These are phyloP conservation scores for Apiospora sp. DNA, from an alignment of 2,329 filamentous ascomycete species.

Conservation along the genomic window DNA sequence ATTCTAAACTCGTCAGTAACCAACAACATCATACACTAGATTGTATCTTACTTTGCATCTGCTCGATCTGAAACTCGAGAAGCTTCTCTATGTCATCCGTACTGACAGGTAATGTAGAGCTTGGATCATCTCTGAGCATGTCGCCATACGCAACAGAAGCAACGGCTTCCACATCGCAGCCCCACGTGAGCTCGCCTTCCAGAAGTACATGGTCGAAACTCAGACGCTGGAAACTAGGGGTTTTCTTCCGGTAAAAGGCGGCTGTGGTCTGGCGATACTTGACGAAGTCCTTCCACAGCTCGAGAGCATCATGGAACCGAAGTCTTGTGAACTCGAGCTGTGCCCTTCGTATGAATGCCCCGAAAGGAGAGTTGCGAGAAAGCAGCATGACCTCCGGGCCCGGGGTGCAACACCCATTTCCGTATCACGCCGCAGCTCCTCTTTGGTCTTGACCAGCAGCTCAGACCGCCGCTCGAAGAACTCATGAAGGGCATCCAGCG, in stretches of 20 bases:
- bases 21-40: not conserved
- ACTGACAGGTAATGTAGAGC: constrained; percentile 63
- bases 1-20: constrained; percentile 55
- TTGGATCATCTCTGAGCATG: constrained; percentile 55
- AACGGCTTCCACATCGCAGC: constrained; percentile 55
- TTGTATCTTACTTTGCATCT: constrained; percentile 74
- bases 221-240: constrained; percentile 63
- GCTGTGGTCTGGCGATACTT: constrained; percentile 81
- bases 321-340: constrained; percentile 82
- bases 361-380: constrained; percentile 79
- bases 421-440: constrained; percentile 63
- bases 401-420: constrained; percentile 60
- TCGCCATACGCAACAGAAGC: constrained; percentile 60
- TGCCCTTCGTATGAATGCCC: constrained; percentile 79
- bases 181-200: constrained; percentile 58
- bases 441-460: constrained; percentile 68
- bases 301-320: constrained; percentile 79
- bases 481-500: constrained; percentile 78
- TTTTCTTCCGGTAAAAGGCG: constrained; percentile 68
- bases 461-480: constrained; percentile 72
- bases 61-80: constrained; percentile 86
- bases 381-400: constrained; percentile 65
- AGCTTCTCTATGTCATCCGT: constrained; percentile 82
- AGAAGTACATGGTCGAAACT: constrained; percentile 66
- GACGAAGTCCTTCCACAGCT: constrained; percentile 84